Base-by-base conservation (phyloP, 495 filamentous ascomycete genomes). In the Pseudotulostoma volvatum region DNA sequence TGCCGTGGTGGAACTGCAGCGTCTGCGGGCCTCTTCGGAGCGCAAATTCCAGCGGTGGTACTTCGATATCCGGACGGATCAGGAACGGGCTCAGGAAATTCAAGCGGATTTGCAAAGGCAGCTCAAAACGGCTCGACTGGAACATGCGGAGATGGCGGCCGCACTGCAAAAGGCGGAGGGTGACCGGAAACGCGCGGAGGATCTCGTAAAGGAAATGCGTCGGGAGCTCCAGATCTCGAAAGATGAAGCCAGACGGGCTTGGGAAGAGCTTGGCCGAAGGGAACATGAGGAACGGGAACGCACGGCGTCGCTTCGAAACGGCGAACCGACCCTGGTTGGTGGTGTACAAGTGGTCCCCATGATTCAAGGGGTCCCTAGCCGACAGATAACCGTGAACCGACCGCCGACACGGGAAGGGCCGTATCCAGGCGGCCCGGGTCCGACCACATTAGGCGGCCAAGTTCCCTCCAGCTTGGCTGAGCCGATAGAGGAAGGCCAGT, bases 41-140 rank as follows among this genome's bases (percentile, higher is more conserved):
- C 73, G 92, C 25, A 96, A 96, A 52, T 97, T 97, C 54, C 92
- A 96, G 56, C 77, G 92, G 31, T 97, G 90, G 90, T 95, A 95
- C 59, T 92, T 93, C 52, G 90, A 97, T 48, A 93, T 84, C 1
- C 75, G 87, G 33, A 68, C 75, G 30, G 86, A 95, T 40, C 74
- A 92, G 47, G 90, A 97, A 63, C 77, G 81, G 9, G 62, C 76
- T 30, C 77, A 82, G 43, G 90, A 95, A 53, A 66, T 81, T n/a
- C 81, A 83, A 39, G 83, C 70, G n/a, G 74, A 83, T 47, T 62
- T 90, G 14, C 77, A 93, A 50, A 64, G 68, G 17, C 73, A 76
- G 18, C 57, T 97, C 19, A 68, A 77, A 18, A 61, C 75, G 14
- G 87, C 95, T 54, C 70, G 81, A 18, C 70, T 76, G 41, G 72